phyloP scores from a whole-genome alignment of 768 basidiomycete genomes.

The Calocybe indica region DNA sequence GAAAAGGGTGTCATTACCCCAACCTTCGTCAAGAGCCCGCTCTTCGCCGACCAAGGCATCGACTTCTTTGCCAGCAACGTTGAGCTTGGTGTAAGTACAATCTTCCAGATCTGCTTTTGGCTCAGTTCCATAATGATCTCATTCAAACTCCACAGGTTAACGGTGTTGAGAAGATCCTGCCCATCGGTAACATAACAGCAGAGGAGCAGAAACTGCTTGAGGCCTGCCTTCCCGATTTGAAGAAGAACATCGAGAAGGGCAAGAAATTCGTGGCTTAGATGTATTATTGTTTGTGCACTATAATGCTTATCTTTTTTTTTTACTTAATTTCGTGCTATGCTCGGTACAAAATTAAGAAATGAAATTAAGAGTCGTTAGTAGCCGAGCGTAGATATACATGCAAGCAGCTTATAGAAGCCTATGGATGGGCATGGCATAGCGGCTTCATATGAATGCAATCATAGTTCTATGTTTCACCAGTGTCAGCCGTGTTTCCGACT shows the following conservation, averaged over 20 bases:
- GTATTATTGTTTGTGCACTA: no score
- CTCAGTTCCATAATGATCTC: conserved; percentile 3
- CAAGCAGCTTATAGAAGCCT: neutral
- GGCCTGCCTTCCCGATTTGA: conserved; percentile 85
- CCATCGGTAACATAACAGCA: conserved; percentile 70
- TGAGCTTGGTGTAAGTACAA: conserved; percentile 79
- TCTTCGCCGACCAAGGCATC: conserved; percentile 81
- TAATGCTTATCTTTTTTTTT: no score
- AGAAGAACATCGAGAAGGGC: conserved; percentile 99
- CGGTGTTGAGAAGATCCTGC: conserved; percentile 92
- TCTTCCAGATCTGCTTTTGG: neutral
- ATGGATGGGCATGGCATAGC: no score
- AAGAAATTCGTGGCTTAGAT: conserved; percentile 45
- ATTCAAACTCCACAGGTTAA: conserved; percentile 39
- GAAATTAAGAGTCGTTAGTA: neutral
- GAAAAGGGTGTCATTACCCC: conserved; percentile 84
- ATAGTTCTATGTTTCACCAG: neutral
- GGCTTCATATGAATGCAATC: no score
- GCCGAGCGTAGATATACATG: neutral
- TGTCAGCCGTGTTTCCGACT: conserved; percentile 9
- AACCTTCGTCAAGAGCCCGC: conserved; percentile 85
- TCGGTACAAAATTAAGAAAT: neutral
- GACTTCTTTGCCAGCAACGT: conserved; percentile 94
- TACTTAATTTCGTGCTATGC: no score
- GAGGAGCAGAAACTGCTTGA: conserved; percentile 84